Conservation (phyloP, 2,329 filamentous ascomycete genomes). For the Monilinia polystroma region DNA sequence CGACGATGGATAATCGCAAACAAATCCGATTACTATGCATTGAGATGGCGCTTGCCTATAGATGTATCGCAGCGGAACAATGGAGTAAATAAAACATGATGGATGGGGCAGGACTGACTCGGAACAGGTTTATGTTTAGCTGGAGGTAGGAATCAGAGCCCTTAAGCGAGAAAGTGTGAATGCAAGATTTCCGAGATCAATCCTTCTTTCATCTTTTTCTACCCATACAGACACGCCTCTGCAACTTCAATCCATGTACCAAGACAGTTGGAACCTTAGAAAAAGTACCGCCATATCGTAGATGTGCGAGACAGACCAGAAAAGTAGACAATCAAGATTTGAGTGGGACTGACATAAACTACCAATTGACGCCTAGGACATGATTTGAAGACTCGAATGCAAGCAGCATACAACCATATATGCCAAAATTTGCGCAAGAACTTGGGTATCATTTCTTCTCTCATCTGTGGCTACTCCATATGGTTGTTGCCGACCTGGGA, state of each 20-base stretch:
- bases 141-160: too few species aligned
- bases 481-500: not conserved
- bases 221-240: not conserved
- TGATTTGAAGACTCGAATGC: too few species aligned
- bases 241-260: too few species aligned
- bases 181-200: not conserved
- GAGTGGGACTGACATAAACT: not conserved
- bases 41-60: not conserved
- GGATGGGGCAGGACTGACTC: too few species aligned
- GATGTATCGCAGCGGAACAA: not conserved
- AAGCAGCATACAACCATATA: not conserved
- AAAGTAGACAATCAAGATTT: not conserved
- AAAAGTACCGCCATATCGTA: not conserved
- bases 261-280: too few species aligned
- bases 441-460: constrained; percentile 18
- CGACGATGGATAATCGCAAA: not conserved
- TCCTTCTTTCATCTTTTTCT: not conserved
- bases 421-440: not conserved
- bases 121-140: too few species aligned
- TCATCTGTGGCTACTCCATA: not conserved
- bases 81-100: not conserved
- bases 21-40: not conserved
- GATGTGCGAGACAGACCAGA: not conserved
- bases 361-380: not conserved
- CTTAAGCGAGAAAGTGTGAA: too few species aligned